A percentile compares a stretch with the other conserved stretches of the same genome.
Conservation (phyloP, 768 basidiomycete genomes). For the Glaciozyma martinii region DNA sequence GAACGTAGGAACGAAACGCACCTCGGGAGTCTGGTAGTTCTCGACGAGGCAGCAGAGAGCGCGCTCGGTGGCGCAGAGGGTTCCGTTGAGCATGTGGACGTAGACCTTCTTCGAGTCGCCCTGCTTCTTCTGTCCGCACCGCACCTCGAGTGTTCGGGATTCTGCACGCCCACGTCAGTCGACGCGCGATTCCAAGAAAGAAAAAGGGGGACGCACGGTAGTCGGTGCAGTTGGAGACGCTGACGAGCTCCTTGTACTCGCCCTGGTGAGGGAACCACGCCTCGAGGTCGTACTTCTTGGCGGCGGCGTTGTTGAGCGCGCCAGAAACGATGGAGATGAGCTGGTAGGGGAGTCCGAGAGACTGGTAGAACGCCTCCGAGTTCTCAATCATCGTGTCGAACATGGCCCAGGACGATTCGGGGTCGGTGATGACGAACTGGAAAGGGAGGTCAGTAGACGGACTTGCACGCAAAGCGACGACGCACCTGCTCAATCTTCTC, state of each 20-base stretch:
- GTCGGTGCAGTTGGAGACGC: conserved; percentile 96
- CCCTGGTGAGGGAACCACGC: conserved; percentile 99
- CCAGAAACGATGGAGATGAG: conserved; percentile 92
- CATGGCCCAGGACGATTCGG: conserved; percentile 87
- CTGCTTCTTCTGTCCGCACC: conserved; percentile 82
- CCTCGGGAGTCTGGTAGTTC: conserved; percentile 93
- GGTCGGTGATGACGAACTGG: conserved; percentile 89
- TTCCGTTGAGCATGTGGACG: conserved; percentile 99
- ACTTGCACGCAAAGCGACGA: not conserved
- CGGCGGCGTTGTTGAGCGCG: conserved; percentile 89
- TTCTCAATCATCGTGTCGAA: conserved; percentile 83
- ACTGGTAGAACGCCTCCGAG: conserved; percentile 93
- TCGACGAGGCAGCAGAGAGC: conserved; percentile 96
- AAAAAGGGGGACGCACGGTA: conserved; percentile 62
- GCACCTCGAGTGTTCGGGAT: conserved; percentile 81
- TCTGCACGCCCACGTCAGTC: conserved; percentile 47
- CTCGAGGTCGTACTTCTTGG: conserved; percentile 95
- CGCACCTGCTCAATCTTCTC: conserved; percentile 80
- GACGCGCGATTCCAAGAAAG: not conserved
- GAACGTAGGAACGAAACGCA: conserved; percentile 42
- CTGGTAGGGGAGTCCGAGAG: conserved; percentile 81
- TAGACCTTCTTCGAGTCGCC: conserved; percentile 86
- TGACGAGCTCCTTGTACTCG: conserved; percentile 92
- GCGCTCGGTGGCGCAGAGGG: conserved; percentile 91
- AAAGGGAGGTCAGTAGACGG: not conserved